Conservation (phyloP, 257 asterid species). For the Primulina eburnea region DNA sequence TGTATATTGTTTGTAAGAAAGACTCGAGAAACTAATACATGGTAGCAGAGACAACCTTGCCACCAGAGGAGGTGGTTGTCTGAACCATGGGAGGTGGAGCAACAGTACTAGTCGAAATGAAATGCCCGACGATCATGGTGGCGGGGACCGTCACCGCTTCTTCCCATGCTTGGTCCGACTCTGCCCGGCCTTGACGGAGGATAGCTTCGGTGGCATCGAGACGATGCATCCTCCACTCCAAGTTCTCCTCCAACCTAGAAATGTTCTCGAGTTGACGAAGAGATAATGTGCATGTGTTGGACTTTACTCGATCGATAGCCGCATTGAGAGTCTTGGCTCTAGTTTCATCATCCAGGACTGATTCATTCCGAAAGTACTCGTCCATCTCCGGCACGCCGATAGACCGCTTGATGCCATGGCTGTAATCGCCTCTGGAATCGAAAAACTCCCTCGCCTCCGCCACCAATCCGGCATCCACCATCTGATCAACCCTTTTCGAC, state of each 20-base stretch:
- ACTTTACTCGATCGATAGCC: constrained; percentile 41
- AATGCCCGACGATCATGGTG: constrained; percentile 25
- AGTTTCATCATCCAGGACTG: constrained; percentile 15
- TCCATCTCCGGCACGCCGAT: constrained; percentile 68
- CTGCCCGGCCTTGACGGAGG: constrained; percentile 18
- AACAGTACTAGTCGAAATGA: too few relatives aligned
- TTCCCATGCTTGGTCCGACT: constrained; percentile 48
- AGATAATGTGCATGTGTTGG: constrained; percentile 46
- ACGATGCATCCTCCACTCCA: constrained; percentile 40
- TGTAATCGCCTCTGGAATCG: constrained; percentile 35
- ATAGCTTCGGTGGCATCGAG: constrained; percentile 55
- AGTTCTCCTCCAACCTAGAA: constrained; percentile 31
- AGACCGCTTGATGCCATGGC: constrained; percentile 44
- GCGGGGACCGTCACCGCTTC: constrained; percentile 38
- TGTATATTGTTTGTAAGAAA: too few relatives aligned
- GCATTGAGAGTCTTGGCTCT: constrained; percentile 26
- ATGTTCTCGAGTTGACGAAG: constrained; percentile 45
- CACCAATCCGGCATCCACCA: constrained; percentile 49
- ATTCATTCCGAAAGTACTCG: constrained; percentile 33
- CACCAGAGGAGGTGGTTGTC: too few relatives aligned
- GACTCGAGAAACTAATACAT: too few relatives aligned
- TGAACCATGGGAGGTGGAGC: constrained; percentile 20
- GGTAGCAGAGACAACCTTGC: too few relatives aligned
- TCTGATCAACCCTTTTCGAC: constrained; percentile 44
- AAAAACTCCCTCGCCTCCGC: constrained; percentile 43